Evolutionary conservation across 306 rosid species (phyloP), one percentile per base, ranked within the genome.

Genomic region (Lotus japonicus): DNA sequence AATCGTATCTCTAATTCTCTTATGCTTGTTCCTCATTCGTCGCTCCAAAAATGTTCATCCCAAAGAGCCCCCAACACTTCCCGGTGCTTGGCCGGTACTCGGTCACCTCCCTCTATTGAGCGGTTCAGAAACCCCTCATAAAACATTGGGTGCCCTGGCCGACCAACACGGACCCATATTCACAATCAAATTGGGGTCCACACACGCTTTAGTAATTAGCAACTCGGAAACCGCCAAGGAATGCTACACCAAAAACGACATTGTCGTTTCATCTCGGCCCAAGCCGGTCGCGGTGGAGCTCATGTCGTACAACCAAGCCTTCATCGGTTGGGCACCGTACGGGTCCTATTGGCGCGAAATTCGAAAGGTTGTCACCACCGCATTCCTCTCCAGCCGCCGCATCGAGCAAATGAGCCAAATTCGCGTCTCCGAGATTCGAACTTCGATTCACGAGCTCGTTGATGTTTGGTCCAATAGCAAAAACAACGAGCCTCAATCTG

Each of bases 271-370:
- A 0, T 57, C 80, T 2, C 75, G 83, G 2, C 80, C 83, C 0
- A 64, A 52, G 4, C 33, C 12, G 0, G 41, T 71, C 0, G 75
- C 80, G 0, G 19, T 7, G 7, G 62, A 74, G 18, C 14, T 13
- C 17, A 31, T 82, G 51, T 19, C 64, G 4, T 78, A 82, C 31
- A 64, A 69, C 43, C 43, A 16, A 46, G 82, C 83, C 46, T 23
- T 63, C 5, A 21, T 77, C 9, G 77, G 71, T 0, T 43, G 68
- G 21, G 38, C 83, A 2, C 80, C 83, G 0, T 70, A 82, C 3
- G 85, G 83, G 0, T 5, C 75, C 3, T 82, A 68, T 12, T 82
- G 85, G 85, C 85, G 83, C 1, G 52, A 82, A 6, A 3, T 73
- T 12, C 73, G 82, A 0, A 78, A 82, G 19, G 44, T 74, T 26